Evolutionary conservation across 305 asterid species (phyloP), one percentile per base, ranked within the genome.

Genomic region (Ajuga reptans): DNA sequence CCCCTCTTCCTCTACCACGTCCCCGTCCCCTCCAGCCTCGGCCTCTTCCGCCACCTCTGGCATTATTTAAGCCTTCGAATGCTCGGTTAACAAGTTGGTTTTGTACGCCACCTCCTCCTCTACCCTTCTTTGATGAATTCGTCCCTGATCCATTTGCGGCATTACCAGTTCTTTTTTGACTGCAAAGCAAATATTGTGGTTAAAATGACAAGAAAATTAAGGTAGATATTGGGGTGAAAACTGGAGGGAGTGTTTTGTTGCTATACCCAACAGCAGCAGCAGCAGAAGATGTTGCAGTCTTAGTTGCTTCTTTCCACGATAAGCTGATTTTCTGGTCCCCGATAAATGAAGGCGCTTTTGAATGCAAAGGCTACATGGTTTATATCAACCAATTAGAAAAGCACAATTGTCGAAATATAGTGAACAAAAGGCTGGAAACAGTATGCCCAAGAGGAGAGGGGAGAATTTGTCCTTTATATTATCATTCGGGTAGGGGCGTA

Each of bases 231-330:
- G 24, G 43, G 53, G 52, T 24, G 15, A 58, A 27, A 16, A 6
- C 16, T 2, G 36, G 65, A 9, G 34, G 14, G 0, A 14, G 4
- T 0, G 5, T 45, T 78, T 1, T 16, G 57, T 60, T n/a, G 9
- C 24, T 74, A 72, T 82, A 87, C 95, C 95, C 87, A 50, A 24
- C 53, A 60, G 84, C 73, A 59, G 75, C 73, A 59, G 75, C 57
- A 43, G 71, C 45, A 16, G 90, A 18, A 21, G 85, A 41, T 21
- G 74, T 72, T 51, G 87, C 79, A 70, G 85, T 68, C 73, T 86
- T 91, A 17, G 81, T 59, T 55, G 72, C 83, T 81, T 90, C 98
- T 80, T 75, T 90, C 98, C 97, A 92, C 12, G 98, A 92, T 82
- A 90, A 80, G 76, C 71, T 86, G 9, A 87, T 80, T 79, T 85